Base-by-base conservation (phyloP, 2,329 filamentous ascomycete genomes). In the Fusarium burgessii region DNA sequence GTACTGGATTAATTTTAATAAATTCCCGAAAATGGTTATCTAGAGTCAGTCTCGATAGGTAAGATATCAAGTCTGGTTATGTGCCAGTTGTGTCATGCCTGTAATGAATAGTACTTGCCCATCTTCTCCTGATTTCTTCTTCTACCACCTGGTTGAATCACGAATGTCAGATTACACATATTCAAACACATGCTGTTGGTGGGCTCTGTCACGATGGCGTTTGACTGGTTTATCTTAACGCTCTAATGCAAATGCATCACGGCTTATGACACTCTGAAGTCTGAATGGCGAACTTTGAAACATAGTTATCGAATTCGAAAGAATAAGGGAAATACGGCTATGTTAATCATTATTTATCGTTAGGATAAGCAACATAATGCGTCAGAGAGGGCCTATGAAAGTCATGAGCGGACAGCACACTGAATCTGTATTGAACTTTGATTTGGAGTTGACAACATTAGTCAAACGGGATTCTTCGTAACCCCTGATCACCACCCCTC, bases 391-490 rank as follows among this genome's bases (percentile, higher is more conserved):
- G 12, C 23, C 33, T 11, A 13, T n/a, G 8, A 12, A 11, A 33
- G 17, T 15, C 23, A 52, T n/a, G 40, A 20, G 33, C 27, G 20
- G 42, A 18, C 10, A 59, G 15, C 20, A 27, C 25, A 11, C 43
- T 14, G 20, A 25, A 20, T 23, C 15, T 40, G 20, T 60, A 14
- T 13, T 50, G 17, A 36, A 27, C 14, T 46, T 52, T 46, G 25
- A 71, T 63, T 33, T 71, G 57, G 38, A 27, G 27, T 20, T 36
- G 38, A 49, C 10, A 29, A n/a, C 38, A 59, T 76, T 80, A 99
- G 80, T 93, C 94, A 80, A 97, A 97, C 0, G 93, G 93, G 75
- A 97, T 91, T 74, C 93, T 88, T 71, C 93, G 88, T 74, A 97
- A 79, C 18, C 84, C 82, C 65, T 89, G 85, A 10, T 81, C 86